These are phyloP conservation scores for Saccharomyces jurei DNA, from an alignment of 805 yeast species.

Conservation along the genomic window DNA sequence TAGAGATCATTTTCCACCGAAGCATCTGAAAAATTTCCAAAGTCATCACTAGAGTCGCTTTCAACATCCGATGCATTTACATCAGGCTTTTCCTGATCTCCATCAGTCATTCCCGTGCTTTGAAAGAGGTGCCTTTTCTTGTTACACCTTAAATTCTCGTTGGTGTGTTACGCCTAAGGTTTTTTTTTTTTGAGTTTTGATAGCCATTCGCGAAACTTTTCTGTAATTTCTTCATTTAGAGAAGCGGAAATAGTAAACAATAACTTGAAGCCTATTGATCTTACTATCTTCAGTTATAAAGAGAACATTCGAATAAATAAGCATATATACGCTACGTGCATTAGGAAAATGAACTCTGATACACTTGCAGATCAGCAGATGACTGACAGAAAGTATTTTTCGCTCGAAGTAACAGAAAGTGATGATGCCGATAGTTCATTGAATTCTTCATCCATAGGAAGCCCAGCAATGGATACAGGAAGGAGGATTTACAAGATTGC, in stretches of 20 bases:
- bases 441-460: background rate
- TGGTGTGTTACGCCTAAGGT: background rate
- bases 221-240: background rate
- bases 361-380: conserved; percentile 22
- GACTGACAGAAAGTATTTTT: conserved; percentile 23
- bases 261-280: background rate
- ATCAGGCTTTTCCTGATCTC: background rate
- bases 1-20: conserved; percentile 15
- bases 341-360: conserved; percentile 15
- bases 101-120: background rate
- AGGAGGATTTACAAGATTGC: background rate
- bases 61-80: background rate
- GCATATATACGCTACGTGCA: background rate
- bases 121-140: background rate
- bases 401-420: conserved; percentile 27
- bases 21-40: conserved; percentile 31
- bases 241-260: background rate
- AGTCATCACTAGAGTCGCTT: conserved; percentile 24
- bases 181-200: background rate
- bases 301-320: too few species aligned
- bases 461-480: background rate
- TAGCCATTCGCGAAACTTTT: background rate
- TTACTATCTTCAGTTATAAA: background rate
- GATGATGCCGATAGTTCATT: conserved; percentile 22
- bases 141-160: background rate